phyloP scores from a whole-genome alignment of 1,284 basidiomycete genomes.

The Microstroma glucosiphilum region DNA sequence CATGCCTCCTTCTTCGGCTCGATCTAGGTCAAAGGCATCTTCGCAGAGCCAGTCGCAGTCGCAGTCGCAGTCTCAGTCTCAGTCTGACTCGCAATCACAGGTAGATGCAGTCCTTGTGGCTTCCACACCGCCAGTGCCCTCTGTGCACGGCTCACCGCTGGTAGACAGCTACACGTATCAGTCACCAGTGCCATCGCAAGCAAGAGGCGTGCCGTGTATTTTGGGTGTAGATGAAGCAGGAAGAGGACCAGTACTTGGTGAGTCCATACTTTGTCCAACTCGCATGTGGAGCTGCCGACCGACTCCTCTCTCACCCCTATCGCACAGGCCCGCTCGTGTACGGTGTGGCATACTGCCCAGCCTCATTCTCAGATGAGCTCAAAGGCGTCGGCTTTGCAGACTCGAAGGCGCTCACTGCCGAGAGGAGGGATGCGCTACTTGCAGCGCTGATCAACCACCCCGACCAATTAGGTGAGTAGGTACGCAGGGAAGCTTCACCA shows the following conservation, averaged over 20 bases:
- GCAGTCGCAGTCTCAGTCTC: not conserved
- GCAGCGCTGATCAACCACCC: conserved; percentile 34
- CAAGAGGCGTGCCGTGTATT: conserved; percentile 32
- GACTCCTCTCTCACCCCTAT: too few species aligned
- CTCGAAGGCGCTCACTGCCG: conserved; percentile 80
- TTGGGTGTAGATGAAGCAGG: conserved; percentile 95
- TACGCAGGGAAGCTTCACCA: conserved; percentile 5
- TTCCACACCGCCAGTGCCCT: conserved; percentile 13
- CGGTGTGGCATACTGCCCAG: conserved; percentile 85
- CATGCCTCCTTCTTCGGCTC: too few species aligned
- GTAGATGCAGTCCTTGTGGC: not conserved
- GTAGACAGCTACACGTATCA: conserved; percentile 17
- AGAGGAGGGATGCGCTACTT: conserved; percentile 47
- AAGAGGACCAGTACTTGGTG: conserved; percentile 82
- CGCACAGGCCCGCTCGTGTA: conserved; percentile 76
- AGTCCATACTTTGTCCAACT: conserved; percentile 11
- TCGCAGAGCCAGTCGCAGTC: not conserved
- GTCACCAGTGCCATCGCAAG: conserved; percentile 16
- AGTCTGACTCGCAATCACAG: not conserved
- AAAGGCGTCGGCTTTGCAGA: conserved; percentile 56
- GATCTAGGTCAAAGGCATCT: too few species aligned
- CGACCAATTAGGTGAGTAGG: conserved; percentile 9
- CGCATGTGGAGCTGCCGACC: too few species aligned
- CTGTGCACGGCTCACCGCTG: conserved; percentile 14
- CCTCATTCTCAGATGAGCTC: conserved; percentile 53